Percentiles rank a stretch among this genome's conserved stretches.
Conservation (phyloP, 352 stramenopile genomes). For the Salisapilia sapeloensis region DNA sequence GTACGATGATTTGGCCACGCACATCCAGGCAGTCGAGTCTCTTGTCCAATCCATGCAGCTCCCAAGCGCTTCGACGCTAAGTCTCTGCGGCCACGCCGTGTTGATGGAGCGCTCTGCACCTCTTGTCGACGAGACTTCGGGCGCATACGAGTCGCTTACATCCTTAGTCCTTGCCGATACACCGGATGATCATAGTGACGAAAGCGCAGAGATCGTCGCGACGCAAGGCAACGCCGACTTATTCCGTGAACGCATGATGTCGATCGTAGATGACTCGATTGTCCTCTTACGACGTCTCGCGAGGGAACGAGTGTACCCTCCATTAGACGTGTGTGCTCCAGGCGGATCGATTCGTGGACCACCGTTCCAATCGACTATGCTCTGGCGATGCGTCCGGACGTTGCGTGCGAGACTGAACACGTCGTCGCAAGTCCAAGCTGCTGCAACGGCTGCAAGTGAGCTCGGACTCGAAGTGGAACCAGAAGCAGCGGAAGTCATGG, state of each 20-base stretch:
- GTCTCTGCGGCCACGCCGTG: slow-evolving; percentile 43
- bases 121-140: slow-evolving; percentile 20
- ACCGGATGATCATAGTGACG: too few species aligned
- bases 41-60: slow-evolving; percentile 58
- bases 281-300: slow-evolving; percentile 26
- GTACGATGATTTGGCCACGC: slow-evolving; percentile 62
- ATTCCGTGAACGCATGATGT: slow-evolving; percentile 43
- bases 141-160: slow-evolving; percentile 34
- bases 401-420: slow-evolving; percentile 49
- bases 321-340: slow-evolving; percentile 41
- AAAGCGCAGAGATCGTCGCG: too few species aligned
- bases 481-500: slow-evolving; percentile 45
- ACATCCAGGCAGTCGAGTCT: slow-evolving; percentile 53
- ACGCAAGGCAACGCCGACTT: slow-evolving; percentile 21
- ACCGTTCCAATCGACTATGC: slow-evolving; percentile 55
- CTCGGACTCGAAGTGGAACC: slow-evolving; percentile 66
- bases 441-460: slow-evolving; percentile 31
- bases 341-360: slow-evolving; percentile 45
- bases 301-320: slow-evolving; percentile 41
- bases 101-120: slow-evolving; percentile 67
- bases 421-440: slow-evolving; percentile 30
- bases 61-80: slow-evolving; percentile 34
- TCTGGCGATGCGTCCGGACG: slow-evolving; percentile 45
- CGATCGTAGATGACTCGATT: slow-evolving; percentile 58
- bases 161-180: slow-evolving; percentile 48